Evolutionary conservation across 352 stramenopile genomes (phyloP), one percentile per base, ranked within the genome.

Genomic region (Pythium apleroticum): DNA sequence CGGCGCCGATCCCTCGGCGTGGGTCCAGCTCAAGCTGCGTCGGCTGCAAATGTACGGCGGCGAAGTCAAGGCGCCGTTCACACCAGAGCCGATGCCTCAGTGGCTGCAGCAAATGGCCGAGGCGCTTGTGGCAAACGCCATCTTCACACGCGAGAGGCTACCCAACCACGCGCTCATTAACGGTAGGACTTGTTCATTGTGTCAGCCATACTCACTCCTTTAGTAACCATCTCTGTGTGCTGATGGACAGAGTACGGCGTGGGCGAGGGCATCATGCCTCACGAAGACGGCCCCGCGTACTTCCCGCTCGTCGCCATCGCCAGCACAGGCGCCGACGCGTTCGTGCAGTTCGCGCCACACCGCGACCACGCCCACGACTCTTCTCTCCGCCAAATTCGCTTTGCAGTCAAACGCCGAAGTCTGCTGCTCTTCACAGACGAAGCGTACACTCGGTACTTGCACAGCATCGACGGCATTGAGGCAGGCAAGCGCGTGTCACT

Each of bases 121-220:
- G 33, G 57, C 67, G 24, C 72, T 90, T 10, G 74, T 90, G 17
- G 78, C 84, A 53, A 68, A 69, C 12, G 70, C 69, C 11, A 57
- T 92, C 15, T 92, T 90, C 57, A 50, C n/a, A 12, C 43, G 76
- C n/a, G 73, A 72, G 20, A 69, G 71, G 22, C 72, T 60, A 19
- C 84, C 84, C 30, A 92, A 90, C 54, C 84, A 92, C 56, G 71
- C 67, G 52, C 72, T 92, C 9, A 92, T 92, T 62, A 92, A 92
- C 50, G 84, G 83, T 88, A 63, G 30, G 17, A 27, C 60, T 54
- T 31, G 28, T n/a, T 37, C 57, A 22, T 22, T 25, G 12, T 43
- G 43, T 1, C 28, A 33, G 9, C 11, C 11, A 7, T 20, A 31
- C 28, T 4, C 6, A 55, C 15, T 31, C 10, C 14, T 27, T 20